Evolutionary conservation across 129 eudicot genomes (phyloP).

Genomic region (Flaveria sonorensis): DNA sequence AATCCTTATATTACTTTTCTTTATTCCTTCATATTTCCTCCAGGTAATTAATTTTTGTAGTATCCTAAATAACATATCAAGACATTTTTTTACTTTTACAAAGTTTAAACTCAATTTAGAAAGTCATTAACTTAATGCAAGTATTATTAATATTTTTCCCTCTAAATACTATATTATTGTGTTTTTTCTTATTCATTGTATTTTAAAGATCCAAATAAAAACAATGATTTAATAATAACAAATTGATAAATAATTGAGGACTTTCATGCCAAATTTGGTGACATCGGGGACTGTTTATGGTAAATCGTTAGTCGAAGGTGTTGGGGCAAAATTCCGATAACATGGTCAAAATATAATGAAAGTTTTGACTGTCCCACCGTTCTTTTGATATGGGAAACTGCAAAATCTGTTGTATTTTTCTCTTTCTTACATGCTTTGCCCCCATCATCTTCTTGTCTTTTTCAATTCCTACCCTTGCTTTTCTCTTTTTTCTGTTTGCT

Average conservation of each 20-base stretch:
- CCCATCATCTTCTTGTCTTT: slow-evolving; percentile 35
- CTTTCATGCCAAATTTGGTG: not conserved
- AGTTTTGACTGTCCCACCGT: slow-evolving; percentile 23
- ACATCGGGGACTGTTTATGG: slow-evolving; percentile 19
- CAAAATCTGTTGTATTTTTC: slow-evolving; percentile 26
- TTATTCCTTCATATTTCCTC: not conserved
- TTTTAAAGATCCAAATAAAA: not conserved
- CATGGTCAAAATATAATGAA: not conserved
- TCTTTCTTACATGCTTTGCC: slow-evolving; percentile 33
- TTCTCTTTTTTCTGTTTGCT: too few relatives aligned
- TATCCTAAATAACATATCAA: not conserved
- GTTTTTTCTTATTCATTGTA: not conserved
- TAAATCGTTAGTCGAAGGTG: slow-evolving; percentile 11
- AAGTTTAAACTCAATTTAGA: not conserved
- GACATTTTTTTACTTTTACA: not conserved
- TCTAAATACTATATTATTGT: too few relatives aligned
- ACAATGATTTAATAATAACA: not conserved
- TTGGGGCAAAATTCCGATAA: slow-evolving; percentile 1
- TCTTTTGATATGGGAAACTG: slow-evolving; percentile 40
- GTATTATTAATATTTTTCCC: too few relatives aligned
- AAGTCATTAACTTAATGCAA: not conserved
- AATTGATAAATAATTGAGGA: not conserved
- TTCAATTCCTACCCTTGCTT: slow-evolving; percentile 12
- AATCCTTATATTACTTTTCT: not conserved
- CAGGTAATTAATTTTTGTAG: not conserved